A percentile compares a stretch with the other conserved stretches of the same genome.
phyloP scores from a whole-genome alignment of 768 basidiomycete species.

The Calocybe cyanea region DNA sequence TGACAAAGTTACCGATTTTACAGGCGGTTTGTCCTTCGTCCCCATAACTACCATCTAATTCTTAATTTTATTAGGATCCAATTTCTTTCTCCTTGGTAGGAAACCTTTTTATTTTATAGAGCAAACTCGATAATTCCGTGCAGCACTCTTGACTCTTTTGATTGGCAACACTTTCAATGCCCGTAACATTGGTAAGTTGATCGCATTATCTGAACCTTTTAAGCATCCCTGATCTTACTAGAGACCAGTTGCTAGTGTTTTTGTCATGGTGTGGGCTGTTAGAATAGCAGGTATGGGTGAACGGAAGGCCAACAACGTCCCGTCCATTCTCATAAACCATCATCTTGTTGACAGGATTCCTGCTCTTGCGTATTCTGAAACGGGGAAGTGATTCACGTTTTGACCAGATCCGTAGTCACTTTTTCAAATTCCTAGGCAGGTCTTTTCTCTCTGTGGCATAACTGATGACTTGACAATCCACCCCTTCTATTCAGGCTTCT shows the following conservation, averaged over 20 bases:
- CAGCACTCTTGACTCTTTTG: slow-evolving; percentile 59
- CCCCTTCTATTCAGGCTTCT: slow-evolving; percentile 1
- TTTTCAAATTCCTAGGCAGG: slow-evolving; percentile 58
- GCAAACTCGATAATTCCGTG: neutral
- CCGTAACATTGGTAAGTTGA: slow-evolving; percentile 44
- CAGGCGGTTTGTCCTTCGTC: slow-evolving; percentile 37
- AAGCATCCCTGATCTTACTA: too few relatives aligned
- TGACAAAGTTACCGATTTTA: slow-evolving; percentile 74
- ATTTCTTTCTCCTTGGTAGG: slow-evolving; percentile 61
- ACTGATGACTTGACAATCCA: too few relatives aligned
- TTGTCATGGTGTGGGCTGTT: slow-evolving; percentile 68
- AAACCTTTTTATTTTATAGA: neutral
- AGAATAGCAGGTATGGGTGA: slow-evolving; percentile 44
- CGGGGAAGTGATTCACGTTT: slow-evolving; percentile 64
- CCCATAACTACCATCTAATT: neutral
- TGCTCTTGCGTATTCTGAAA: slow-evolving; percentile 67
- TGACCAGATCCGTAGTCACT: slow-evolving; percentile 61
- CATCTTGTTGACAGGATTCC: slow-evolving; percentile 39
- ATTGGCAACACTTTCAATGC: slow-evolving; percentile 58
- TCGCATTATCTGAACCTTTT: too few relatives aligned
- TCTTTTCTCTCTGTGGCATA: neutral
- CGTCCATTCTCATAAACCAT: neutral
- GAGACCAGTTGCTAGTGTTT: slow-evolving; percentile 39
- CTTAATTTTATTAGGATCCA: slow-evolving; percentile 39
- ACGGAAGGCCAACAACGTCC: neutral